Evolutionary conservation across 306 rosid genomes (phyloP).

Genomic region (Crataegus laevigata): DNA sequence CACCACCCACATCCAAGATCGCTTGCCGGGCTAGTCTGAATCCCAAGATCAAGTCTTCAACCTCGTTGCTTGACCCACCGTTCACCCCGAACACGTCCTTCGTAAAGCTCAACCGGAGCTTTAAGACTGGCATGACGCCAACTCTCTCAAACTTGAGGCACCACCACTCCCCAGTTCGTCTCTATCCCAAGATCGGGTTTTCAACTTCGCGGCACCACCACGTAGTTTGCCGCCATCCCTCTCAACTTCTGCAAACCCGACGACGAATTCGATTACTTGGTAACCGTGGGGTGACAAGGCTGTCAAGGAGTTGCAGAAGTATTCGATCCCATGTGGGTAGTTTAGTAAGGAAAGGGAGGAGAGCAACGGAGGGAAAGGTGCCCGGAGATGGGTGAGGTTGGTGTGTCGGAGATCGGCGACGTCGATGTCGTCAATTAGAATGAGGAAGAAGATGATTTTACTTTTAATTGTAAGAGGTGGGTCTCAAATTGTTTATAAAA

Average conservation of each 20-base stretch:
- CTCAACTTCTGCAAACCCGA: slow-evolving; percentile 45
- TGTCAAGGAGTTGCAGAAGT: slow-evolving; percentile 76
- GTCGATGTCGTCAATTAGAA: no score
- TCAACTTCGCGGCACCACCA: slow-evolving; percentile 82
- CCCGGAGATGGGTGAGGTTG: no score
- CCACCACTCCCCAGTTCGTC: no score
- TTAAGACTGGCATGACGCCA: slow-evolving; percentile 55
- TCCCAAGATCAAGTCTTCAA: slow-evolving; percentile 75
- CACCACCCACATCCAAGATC: slow-evolving; percentile 25
- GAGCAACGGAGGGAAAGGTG: no score
- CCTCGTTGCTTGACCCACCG: slow-evolving; percentile 94
- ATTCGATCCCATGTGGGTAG: slow-evolving; percentile 26
- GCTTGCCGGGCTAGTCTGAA: slow-evolving; percentile 9
- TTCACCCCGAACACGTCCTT: slow-evolving; percentile 70
- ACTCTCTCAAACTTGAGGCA: no score
- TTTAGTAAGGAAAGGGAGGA: no score
- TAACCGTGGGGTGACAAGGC: slow-evolving; percentile 94
- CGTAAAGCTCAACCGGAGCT: slow-evolving; percentile 73
- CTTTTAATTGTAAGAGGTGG: no score
- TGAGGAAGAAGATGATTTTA: no score
- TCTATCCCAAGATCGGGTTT: neutral
- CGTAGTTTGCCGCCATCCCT: slow-evolving; percentile 81
- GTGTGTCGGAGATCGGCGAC: no score
- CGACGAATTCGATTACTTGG: slow-evolving; percentile 56
- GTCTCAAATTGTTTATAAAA: no score